These are phyloP conservation scores for Colletotrichum sublineola DNA, from an alignment of 2,329 filamentous ascomycete species.

Conservation along the genomic window DNA sequence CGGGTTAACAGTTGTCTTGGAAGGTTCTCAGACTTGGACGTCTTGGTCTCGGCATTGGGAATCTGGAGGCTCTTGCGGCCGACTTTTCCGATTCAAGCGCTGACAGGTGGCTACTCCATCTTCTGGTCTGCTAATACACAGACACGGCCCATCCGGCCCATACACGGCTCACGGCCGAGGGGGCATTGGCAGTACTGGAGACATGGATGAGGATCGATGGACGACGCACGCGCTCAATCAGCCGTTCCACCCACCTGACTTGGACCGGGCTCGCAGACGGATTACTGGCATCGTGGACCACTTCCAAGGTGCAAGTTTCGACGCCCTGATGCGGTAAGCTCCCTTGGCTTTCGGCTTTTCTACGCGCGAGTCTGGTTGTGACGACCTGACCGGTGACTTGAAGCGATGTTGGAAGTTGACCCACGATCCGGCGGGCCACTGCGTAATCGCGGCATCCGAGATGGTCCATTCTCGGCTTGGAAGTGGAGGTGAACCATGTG, in stretches of 20 bases:
- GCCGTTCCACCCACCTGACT: background rate
- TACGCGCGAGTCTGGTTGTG: background rate
- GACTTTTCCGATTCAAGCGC: background rate
- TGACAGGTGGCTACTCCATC: background rate
- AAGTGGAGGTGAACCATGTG: constrained; percentile 1
- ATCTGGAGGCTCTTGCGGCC: background rate
- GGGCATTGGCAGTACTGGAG: background rate
- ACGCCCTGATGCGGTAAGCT: background rate
- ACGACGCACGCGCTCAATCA: background rate
- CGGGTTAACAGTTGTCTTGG: background rate
- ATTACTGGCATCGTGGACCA: background rate
- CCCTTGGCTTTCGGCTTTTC: background rate
- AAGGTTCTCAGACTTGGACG: background rate
- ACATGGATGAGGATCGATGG: background rate
- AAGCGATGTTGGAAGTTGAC: background rate
- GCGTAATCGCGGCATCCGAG: background rate
- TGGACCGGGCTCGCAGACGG: background rate
- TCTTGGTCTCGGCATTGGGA: constrained; percentile 3
- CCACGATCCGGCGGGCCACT: constrained; percentile 1
- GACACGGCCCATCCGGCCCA: too few relatives aligned
- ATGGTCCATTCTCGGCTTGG: background rate
- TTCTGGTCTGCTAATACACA: background rate
- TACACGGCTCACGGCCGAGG: too few relatives aligned
- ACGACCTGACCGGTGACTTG: background rate
- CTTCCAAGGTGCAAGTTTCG: background rate